Percentiles rank a stretch among this genome's conserved stretches.
Evolutionary conservation across 768 basidiomycete species (phyloP).

Genomic region (Leccinum fibrillosum): DNA sequence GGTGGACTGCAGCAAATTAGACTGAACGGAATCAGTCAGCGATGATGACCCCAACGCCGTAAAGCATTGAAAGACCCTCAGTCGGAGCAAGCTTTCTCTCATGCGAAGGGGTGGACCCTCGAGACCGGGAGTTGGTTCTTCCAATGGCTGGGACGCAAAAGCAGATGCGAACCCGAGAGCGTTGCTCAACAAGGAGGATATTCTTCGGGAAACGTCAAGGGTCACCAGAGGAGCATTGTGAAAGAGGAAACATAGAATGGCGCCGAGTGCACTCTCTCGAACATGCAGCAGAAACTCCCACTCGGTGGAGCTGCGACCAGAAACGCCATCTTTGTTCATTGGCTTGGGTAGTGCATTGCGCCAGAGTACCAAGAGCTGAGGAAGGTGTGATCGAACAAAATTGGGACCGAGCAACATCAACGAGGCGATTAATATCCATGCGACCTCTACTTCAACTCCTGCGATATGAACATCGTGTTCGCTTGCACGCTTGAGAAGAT

Average conservation of each 20-base stretch:
- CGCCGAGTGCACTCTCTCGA: conserved; percentile 84
- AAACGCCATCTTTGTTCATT: conserved; percentile 76
- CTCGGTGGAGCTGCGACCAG: conserved; percentile 67
- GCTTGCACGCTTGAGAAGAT: conserved; percentile 84
- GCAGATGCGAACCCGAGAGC: conserved; percentile 85
- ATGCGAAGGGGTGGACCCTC: conserved; percentile 63
- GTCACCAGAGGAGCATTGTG: conserved; percentile 82
- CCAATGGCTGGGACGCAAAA: conserved; percentile 69
- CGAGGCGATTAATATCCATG: conserved; percentile 89
- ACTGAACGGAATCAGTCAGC: conserved; percentile 81
- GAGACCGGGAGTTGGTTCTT: conserved; percentile 48
- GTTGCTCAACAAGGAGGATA: conserved; percentile 84
- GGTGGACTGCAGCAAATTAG: conserved; percentile 74
- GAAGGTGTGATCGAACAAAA: conserved; percentile 90
- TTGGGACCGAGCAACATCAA: conserved; percentile 91
- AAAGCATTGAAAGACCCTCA: conserved; percentile 89
- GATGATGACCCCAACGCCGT: conserved; percentile 72
- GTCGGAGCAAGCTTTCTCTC: conserved; percentile 78
- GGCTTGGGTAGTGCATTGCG: conserved; percentile 95
- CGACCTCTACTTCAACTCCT: conserved; percentile 83
- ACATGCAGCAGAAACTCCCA: conserved; percentile 92
- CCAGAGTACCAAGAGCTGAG: conserved; percentile 94
- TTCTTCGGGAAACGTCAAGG: conserved; percentile 85
- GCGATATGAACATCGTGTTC: conserved; percentile 87
- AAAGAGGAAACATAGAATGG: conserved; percentile 82